Evolutionary conservation across 2,329 filamentous ascomycete species (phyloP), one percentile per base, ranked within the genome.

Genomic region (Aureobasidium lini): DNA sequence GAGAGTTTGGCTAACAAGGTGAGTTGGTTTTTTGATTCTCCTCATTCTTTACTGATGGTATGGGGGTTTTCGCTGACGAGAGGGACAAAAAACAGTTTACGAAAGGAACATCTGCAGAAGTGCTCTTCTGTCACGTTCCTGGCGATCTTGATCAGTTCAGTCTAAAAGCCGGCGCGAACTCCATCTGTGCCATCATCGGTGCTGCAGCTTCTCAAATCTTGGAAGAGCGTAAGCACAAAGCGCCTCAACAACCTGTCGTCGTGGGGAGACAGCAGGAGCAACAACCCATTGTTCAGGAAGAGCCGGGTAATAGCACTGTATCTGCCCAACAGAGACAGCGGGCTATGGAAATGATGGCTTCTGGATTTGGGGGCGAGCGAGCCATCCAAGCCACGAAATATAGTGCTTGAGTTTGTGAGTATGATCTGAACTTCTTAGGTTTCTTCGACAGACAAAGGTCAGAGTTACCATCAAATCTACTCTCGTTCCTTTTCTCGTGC

Each of bases 91-190:
- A 6, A 37, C 4, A 37, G 39, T 57, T 16, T 16, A 44, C 42
- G 16, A 60, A 60, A 36, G 18, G 28, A 7, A 29, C 39, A 23
- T 43, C 43, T 29, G 49, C 56, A 31, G 57, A 62, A 28, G 57
- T 62, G 3, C 32, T 62, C 34, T 62, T 62, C 46, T 60, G 57
- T 36, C 61, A 62, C 31, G 61, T 62, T 11, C 61, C 61, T 7
- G 52, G 57, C 31, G 57, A 60, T 23, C 48, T 53, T 16, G 61
- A 62, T 34, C 10, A 32, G 18, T 13, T 16, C 23, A 57, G 44
- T 42, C 29, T 62, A 11, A 18, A 42, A 11, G 56, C 50, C 15
- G 61, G 49, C 11, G 36, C 49, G 18, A 56, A 62, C 39, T 57
- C 57, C 3, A 53, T 62, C 13, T 34, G 54, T 9, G 57, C 61